Conservation (phyloP, 2,329 filamentous ascomycete genomes). For the Apiospora kogelbergensis region DNA sequence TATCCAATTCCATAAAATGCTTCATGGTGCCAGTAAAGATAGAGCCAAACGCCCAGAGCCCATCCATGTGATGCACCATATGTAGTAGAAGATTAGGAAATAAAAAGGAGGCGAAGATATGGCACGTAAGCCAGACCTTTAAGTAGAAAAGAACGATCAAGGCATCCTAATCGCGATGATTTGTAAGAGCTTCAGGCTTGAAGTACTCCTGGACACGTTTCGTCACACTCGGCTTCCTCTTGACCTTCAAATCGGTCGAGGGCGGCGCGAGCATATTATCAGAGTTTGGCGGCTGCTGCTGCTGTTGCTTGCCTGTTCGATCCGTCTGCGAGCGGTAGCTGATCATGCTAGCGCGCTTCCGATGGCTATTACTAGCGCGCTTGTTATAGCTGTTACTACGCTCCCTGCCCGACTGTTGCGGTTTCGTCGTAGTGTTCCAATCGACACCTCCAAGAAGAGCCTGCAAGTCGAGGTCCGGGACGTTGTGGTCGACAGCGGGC, state of each 20-base stretch:
- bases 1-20: background rate
- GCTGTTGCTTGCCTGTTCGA: background rate
- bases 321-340: constrained; percentile 12
- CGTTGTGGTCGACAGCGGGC: background rate
- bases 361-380: background rate
- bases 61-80: too few relatives aligned
- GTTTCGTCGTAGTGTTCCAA: background rate
- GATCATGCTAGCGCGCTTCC: constrained; percentile 12
- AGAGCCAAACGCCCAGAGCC: background rate
- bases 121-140: background rate
- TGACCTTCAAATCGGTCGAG: background rate
- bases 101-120: background rate
- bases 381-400: background rate
- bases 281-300: background rate
- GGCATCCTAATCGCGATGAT: background rate
- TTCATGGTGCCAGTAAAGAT: background rate
- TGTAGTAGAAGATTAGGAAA: too few relatives aligned
- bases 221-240: constrained; percentile 6
- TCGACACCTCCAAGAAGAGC: background rate
- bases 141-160: background rate
- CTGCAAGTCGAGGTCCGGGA: background rate
- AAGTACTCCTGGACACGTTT: constrained; percentile 12
- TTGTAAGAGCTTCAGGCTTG: background rate
- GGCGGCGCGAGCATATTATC: too few relatives aligned
- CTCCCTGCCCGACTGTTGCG: background rate